A percentile compares a stretch with the other conserved stretches of the same genome.
phyloP scores from a whole-genome alignment of 192 early-diverging fungal species.

The Entomortierella parvispora region DNA sequence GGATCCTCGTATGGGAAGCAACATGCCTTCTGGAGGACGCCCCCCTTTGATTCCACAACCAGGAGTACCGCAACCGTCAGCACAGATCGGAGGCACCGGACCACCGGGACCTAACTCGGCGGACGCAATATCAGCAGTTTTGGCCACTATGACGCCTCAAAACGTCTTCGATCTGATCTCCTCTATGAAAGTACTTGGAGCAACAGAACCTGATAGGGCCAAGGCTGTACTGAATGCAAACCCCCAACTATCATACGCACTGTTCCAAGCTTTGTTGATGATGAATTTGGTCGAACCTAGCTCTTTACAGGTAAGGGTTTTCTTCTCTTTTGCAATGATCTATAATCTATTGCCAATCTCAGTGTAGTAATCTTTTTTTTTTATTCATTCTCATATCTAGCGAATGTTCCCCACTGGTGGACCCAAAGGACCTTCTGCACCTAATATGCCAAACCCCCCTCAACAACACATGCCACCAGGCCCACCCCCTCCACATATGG shows the following conservation, averaged over 20 bases:
- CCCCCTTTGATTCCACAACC: constrained; percentile 10
- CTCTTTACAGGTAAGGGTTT: constrained; percentile 60
- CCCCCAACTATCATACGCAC: constrained; percentile 84
- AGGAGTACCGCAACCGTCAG: constrained; percentile 18
- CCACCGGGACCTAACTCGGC: constrained; percentile 14
- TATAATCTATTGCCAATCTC: not conserved
- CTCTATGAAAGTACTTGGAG: constrained; percentile 48
- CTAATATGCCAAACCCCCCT: constrained; percentile 20
- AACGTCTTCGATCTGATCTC: constrained; percentile 41
- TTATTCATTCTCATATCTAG: constrained; percentile 14
- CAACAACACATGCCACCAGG: constrained; percentile 42
- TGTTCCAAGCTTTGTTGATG: constrained; percentile 84
- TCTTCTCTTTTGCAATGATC: not conserved
- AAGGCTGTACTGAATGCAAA: constrained; percentile 75
- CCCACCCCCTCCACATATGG: constrained; percentile 23
- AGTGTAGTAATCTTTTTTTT: not conserved
- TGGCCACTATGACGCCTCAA: constrained; percentile 46
- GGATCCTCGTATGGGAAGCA: constrained; percentile 23
- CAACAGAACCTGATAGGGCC: constrained; percentile 70
- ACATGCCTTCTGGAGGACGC: constrained; percentile 8
- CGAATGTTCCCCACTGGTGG: constrained; percentile 44
- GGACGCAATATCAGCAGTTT: constrained; percentile 42
- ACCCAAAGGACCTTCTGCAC: not conserved
- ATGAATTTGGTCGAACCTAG: constrained; percentile 82
- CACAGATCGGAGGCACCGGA: not conserved